A percentile compares a stretch with the other conserved stretches of the same genome.
These are phyloP conservation scores for Aspergillus ustus DNA, from an alignment of 2,329 filamentous ascomycete genomes.

Conservation along the genomic window DNA sequence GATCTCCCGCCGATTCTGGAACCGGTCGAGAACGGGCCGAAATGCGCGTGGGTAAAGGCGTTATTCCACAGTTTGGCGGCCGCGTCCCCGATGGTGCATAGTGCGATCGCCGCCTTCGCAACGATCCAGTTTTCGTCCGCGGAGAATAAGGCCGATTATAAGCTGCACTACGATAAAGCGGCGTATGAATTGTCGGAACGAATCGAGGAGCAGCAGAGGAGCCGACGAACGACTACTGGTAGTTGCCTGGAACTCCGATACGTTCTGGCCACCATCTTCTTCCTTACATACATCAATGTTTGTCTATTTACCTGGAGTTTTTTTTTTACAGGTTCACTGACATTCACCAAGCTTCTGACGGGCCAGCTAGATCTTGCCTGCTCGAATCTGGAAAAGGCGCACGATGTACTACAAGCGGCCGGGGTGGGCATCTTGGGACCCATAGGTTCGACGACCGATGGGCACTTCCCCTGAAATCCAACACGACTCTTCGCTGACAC, in stretches of 20 bases:
- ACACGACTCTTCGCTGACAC: neutral
- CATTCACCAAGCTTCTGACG: neutral
- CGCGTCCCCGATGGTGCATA: neutral
- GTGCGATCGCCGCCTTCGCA: neutral
- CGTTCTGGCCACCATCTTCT: neutral
- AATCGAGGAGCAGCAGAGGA: neutral
- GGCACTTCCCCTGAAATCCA: neutral
- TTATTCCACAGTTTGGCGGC: neutral
- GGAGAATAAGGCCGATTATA: neutral
- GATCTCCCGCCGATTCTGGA: neutral
- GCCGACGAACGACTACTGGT: neutral
- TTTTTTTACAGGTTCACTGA: neutral
- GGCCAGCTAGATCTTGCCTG: conserved; percentile 1
- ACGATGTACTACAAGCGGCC: neutral
- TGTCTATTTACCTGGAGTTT: neutral
- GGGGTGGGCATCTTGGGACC: neutral
- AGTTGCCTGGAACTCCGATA: neutral
- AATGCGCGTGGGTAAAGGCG: neutral
- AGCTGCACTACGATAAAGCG: neutral
- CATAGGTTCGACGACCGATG: neutral
- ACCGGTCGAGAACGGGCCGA: conserved; percentile 3
- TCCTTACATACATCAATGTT: conserved; percentile 3
- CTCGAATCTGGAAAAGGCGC: neutral
- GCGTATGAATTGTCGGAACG: neutral
- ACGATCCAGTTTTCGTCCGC: neutral